Percentiles rank a stretch among this genome's conserved stretches.
These are phyloP conservation scores for Xylariales sp. DNA, from an alignment of 2,329 filamentous ascomycete species.

Conservation along the genomic window DNA sequence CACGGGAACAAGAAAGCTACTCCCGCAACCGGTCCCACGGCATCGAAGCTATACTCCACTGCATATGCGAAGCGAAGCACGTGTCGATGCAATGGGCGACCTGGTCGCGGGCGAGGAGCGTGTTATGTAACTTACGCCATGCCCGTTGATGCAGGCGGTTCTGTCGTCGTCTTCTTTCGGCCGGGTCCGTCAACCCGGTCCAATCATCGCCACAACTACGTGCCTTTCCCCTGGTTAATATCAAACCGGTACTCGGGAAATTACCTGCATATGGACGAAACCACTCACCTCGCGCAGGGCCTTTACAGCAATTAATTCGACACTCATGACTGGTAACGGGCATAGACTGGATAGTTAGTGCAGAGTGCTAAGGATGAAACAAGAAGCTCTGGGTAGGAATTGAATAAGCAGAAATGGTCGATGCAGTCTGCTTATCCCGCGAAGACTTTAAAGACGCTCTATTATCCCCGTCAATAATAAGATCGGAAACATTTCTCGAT, in stretches of 20 bases:
- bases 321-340: constrained; percentile 14
- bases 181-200: constrained; percentile 49
- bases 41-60: background rate
- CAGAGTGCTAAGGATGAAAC: background rate
- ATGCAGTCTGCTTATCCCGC: constrained; percentile 43
- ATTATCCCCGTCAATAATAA: background rate
- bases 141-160: constrained; percentile 53
- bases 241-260: background rate
- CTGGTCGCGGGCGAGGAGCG: background rate
- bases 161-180: constrained; percentile 50
- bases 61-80: background rate
- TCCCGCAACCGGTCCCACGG: background rate
- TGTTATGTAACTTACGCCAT: constrained; percentile 46
- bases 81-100: background rate
- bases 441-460: background rate
- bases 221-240: constrained; percentile 32
- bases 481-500: background rate
- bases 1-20: background rate
- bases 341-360: background rate
- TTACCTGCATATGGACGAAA: background rate
- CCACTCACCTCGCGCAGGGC: constrained; percentile 40
- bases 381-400: background rate
- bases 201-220: constrained; percentile 50
- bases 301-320: constrained; percentile 34
- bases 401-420: constrained; percentile 8